Conservation (phyloP, 1,139 yeast species). For the Wickerhamomyces sp. region DNA sequence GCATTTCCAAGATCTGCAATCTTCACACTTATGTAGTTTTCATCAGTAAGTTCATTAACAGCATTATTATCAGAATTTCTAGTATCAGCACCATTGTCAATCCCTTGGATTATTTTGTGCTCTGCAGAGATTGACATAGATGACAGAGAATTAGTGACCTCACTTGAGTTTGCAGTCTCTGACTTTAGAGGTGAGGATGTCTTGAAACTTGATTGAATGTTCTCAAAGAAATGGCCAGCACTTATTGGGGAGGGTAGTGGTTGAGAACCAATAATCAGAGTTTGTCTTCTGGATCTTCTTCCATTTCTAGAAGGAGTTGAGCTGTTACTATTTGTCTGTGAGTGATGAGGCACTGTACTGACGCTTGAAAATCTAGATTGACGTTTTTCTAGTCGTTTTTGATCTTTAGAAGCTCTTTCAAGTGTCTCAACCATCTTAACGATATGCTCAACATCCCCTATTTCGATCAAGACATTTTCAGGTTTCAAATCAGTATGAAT, state of each 20-base stretch:
- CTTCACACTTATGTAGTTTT: constrained; percentile 42
- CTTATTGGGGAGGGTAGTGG: constrained; percentile 78
- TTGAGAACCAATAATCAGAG: constrained; percentile 80
- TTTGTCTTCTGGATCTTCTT: constrained; percentile 65
- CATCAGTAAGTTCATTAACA: constrained; percentile 5
- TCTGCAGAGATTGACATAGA: constrained; percentile 25
- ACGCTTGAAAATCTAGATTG: constrained; percentile 21
- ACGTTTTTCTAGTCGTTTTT: constrained; percentile 34
- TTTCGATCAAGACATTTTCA: constrained; percentile 69
- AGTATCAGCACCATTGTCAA: background rate
- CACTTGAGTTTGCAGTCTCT: constrained; percentile 5
- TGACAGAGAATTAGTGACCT: constrained; percentile 22
- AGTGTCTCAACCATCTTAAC: constrained; percentile 54
- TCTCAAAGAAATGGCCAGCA: constrained; percentile 34
- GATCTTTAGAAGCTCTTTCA: constrained; percentile 43
- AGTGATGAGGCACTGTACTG: constrained; percentile 7
- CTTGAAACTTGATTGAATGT: constrained; percentile 3
- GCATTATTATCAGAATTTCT: too few species aligned
- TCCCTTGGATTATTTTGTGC: constrained; percentile 4
- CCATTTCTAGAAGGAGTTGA: constrained; percentile 23
- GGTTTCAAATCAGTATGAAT: constrained; percentile 81
- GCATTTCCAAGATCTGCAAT: constrained; percentile 78
- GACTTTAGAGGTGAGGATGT: constrained; percentile 13
- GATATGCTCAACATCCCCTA: constrained; percentile 66
- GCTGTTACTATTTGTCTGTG: constrained; percentile 11